Base-by-base conservation (phyloP, 768 basidiomycete species). In the Pluteus cervinus region DNA sequence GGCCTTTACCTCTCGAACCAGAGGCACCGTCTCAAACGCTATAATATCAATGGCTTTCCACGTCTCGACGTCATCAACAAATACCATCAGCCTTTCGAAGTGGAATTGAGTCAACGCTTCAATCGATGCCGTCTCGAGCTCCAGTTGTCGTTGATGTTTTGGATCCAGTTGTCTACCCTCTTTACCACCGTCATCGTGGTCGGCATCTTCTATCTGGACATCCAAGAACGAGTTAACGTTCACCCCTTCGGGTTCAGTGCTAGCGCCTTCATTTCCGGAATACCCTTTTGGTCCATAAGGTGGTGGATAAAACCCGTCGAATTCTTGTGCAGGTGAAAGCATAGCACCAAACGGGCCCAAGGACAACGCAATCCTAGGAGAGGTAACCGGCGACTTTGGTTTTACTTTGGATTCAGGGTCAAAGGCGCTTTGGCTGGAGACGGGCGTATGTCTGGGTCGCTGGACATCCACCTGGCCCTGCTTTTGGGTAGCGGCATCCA, bases 21-120 rank as follows among this genome's bases (percentile, higher is more conserved):
- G 62, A 0, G 87, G 84, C 4, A 89, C 61, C 0, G 86, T 89
- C 65, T 90, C 88, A 52, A 90, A 89, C 8, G 80, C 81, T 33
- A 89, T 46, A 42, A 66, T 71, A 39, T 83, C 78, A 37, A 89
- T 58, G 8, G 51, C 50, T 24, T 53, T 44, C 84, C 85, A 89
- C 1, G 62, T 55, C 20, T 63, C 58, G 4, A 50, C 39, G 40
- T 81, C 65, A 5, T 56, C 50, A 1, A 74, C 65, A 50, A 77
- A 81, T 3, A 75, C 59, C 28, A 60, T 47, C 24, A 89, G 64
- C 5, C 85, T 69, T 29, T 75, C 69, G 12, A 76, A 56, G 51
- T 90, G 86, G 48, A 83, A 89, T 23, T 59, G 53, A 9, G 69
- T 52, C 39, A 90, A 62, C 2, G 76, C 74, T 8, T 69, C 52